Evolutionary conservation across 108 stramenopile genomes (phyloP).

Genomic region (Skeletonema potamos): DNA sequence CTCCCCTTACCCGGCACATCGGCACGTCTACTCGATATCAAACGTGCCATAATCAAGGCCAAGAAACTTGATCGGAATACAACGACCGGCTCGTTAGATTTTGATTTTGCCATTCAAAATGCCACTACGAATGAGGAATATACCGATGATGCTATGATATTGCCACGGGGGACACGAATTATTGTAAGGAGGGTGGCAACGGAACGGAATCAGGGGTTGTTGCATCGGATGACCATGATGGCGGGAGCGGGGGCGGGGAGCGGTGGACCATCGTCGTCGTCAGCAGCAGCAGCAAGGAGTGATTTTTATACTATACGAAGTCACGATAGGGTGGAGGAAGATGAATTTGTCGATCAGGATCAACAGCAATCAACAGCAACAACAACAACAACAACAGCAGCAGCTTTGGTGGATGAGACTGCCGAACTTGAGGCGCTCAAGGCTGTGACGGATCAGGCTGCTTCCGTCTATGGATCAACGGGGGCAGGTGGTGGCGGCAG

Average conservation of each 20-base stretch:
- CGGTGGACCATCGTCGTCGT: slow-evolving; percentile 28
- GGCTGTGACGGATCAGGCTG: slow-evolving; percentile 70
- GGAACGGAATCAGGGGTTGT: slow-evolving; percentile 68
- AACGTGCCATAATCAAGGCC: slow-evolving; percentile 79
- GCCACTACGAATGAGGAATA: slow-evolving; percentile 81
- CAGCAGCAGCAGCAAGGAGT: not conserved
- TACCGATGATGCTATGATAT: slow-evolving; percentile 67
- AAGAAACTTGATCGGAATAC: slow-evolving; percentile 61
- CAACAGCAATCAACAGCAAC: not conserved
- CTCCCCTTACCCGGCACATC: slow-evolving; percentile 76
- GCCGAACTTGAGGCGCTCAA: slow-evolving; percentile 76
- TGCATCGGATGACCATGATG: slow-evolving; percentile 70
- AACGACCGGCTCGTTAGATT: slow-evolving; percentile 61
- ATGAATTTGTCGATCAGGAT: slow-evolving; percentile 59
- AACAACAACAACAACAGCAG: too few relatives aligned
- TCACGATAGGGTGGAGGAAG: slow-evolving; percentile 59
- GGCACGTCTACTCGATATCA: slow-evolving; percentile 86
- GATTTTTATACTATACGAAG: slow-evolving; percentile 83
- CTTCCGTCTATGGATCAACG: slow-evolving; percentile 20
- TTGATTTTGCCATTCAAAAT: slow-evolving; percentile 75
- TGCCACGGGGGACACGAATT: slow-evolving; percentile 76
- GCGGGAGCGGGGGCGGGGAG: slow-evolving; percentile 15
- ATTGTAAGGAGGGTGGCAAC: slow-evolving; percentile 78
- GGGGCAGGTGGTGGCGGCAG: slow-evolving; percentile 4
- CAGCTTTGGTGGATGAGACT: slow-evolving; percentile 45